Evolutionary conservation across 768 basidiomycete species (phyloP), one percentile per base, ranked within the genome.

Genomic region (Tulasnella calospora): DNA sequence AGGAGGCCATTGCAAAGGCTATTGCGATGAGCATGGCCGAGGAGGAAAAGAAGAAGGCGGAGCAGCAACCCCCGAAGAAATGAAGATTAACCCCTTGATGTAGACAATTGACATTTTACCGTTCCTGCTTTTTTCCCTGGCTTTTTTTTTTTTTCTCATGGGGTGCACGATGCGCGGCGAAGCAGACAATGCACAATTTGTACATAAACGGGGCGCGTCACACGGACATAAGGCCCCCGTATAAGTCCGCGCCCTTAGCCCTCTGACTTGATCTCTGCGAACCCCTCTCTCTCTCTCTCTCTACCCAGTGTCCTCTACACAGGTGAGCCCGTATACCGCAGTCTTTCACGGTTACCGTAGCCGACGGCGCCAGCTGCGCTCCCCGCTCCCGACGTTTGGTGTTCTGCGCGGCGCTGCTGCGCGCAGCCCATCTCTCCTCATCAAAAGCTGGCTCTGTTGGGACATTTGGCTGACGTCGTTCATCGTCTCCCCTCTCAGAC

Each of bases 21-120:
- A 98, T 98, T 81, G 91, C 90, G 84, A 94, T 97, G 94, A 97
- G 95, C 83, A 92, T 97, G 93, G 88, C 91, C 82, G 87, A 87
- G 71, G 87, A 89, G 79, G 87, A 89, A 79, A 87, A 89, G 72
- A 85, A 88, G 55, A 84, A 88, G 70, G 73, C 80, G 35, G 70
- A 30, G 21, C 46, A 40, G 40, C 47, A 69, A 33, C 27, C 61
- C 57, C 51, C 27, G 61, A 41, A 69, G 41, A 75, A 70, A 73
- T 46, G 40, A 40, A 73, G 41, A 9, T 21, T 19, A 27, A 67
- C 74, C 38, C 23, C 30, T 75, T 51, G 46, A 33, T 51, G 80
- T 13, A 74, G 17, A 21, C 21, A 44, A 44, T 23, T 38, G 36
- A 30, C 19, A 9, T 73, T 46, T 47, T 75, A 44, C 44, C 4